A percentile compares a stretch with the other conserved stretches of the same genome.
Evolutionary conservation across 306 rosid species (phyloP).

Genomic region (Vigna unguiculata): DNA sequence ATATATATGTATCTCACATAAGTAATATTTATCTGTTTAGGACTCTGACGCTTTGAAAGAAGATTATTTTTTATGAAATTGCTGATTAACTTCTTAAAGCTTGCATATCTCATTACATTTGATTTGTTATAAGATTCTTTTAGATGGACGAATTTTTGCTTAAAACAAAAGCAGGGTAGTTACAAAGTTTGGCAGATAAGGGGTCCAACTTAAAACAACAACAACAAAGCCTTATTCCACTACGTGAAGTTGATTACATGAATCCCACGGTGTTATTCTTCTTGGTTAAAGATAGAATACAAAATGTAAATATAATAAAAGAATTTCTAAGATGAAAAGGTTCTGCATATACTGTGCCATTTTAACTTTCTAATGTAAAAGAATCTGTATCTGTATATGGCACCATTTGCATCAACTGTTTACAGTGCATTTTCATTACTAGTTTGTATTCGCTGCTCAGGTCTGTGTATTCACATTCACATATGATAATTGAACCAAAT

Average conservation of each 20-base stretch:
- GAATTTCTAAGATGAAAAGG: background rate
- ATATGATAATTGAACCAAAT: conserved; percentile 24
- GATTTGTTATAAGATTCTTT: conserved; percentile 13
- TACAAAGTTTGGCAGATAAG: conserved; percentile 14
- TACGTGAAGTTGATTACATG: background rate
- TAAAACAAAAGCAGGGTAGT: background rate
- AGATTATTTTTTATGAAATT: conserved; percentile 6
- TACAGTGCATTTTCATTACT: conserved; percentile 33
- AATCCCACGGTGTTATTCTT: background rate
- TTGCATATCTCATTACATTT: conserved; percentile 9
- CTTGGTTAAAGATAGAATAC: background rate
- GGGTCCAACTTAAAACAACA: conserved; percentile 2
- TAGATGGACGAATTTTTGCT: background rate
- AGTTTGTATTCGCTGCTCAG: conserved; percentile 27
- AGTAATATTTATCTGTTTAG: background rate
- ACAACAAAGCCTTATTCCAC: background rate
- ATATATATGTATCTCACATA: conserved; percentile 2
- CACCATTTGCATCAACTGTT: conserved; percentile 31
- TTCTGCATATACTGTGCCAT: background rate
- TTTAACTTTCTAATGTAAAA: conserved; percentile 11
- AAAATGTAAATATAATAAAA: background rate
- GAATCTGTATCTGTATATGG: background rate
- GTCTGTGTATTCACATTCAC: conserved; percentile 2
- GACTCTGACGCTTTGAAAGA: conserved; percentile 27
- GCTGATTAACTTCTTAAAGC: conserved; percentile 26